A percentile compares a stretch with the other conserved stretches of the same genome.
phyloP scores from a whole-genome alignment of 2,329 filamentous ascomycete species.

The Albifimbria verrucaria region DNA sequence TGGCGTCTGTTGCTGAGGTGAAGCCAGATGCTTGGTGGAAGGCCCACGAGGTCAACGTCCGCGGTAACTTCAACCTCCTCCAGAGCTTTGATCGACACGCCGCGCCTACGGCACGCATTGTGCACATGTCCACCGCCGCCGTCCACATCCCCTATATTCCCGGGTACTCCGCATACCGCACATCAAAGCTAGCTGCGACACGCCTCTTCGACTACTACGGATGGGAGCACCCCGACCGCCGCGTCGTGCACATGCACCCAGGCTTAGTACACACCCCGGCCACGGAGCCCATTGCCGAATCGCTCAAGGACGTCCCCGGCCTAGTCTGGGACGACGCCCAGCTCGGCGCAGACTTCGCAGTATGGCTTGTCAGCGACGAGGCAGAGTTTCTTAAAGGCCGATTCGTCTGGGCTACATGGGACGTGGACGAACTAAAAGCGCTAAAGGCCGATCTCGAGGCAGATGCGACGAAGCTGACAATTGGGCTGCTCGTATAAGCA shows the following conservation, averaged over 20 bases:
- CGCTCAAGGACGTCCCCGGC: slow-evolving; percentile 7
- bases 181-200: slow-evolving; percentile 36
- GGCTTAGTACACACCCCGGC: slow-evolving; percentile 32
- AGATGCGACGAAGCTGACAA: slow-evolving; percentile 15
- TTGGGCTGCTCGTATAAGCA: slow-evolving; percentile 4
- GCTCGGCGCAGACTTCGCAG: slow-evolving; percentile 37
- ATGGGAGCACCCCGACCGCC: slow-evolving; percentile 34
- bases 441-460: slow-evolving; percentile 28
- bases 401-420: slow-evolving; percentile 48
- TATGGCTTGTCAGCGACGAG: slow-evolving; percentile 42
- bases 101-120: slow-evolving; percentile 18
- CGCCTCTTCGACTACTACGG: slow-evolving; percentile 40
- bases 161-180: slow-evolving; percentile 34
- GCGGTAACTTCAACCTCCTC: slow-evolving; percentile 26
- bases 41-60: slow-evolving; percentile 24
- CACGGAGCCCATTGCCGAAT: slow-evolving; percentile 8
- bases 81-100: slow-evolving; percentile 22
- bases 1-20: slow-evolving; percentile 7
- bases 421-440: slow-evolving; percentile 45
- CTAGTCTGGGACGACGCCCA: slow-evolving; percentile 17
- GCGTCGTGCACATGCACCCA: slow-evolving; percentile 40
- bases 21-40: not conserved
- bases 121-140: slow-evolving; percentile 17
- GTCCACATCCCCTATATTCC: slow-evolving; percentile 20
- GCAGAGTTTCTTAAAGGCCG: slow-evolving; percentile 43